Conservation (phyloP, 306 rosid genomes). For the Neltuma alba region DNA sequence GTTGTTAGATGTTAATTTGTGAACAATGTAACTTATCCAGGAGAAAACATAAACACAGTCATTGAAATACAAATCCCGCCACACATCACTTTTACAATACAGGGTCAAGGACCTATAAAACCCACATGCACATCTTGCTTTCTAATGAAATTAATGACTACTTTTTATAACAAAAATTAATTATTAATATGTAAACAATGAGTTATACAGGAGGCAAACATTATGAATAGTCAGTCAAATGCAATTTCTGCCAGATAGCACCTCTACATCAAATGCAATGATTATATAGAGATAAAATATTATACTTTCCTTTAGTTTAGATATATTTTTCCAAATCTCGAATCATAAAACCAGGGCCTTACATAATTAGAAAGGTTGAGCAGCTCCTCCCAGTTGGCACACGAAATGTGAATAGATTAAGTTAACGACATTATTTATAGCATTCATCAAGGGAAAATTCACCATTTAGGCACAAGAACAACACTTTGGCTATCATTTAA, state of each 20-base stretch:
- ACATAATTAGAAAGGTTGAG: not conserved
- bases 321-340: conserved; percentile 17
- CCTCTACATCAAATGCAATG: not conserved
- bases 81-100: not conserved
- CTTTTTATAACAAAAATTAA: not conserved
- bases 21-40: not conserved
- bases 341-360: conserved; percentile 1
- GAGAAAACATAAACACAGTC: not conserved
- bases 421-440: conserved; percentile 1
- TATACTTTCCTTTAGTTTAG: not conserved
- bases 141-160: not conserved
- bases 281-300: conserved; percentile 1
- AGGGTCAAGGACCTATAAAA: conserved; percentile 14
- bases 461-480: conserved; percentile 17
- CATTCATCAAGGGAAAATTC: conserved; percentile 7
- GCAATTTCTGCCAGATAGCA: not conserved
- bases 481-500: not conserved
- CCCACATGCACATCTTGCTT: conserved; percentile 7
- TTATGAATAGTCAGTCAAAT: not conserved
- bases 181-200: not conserved
- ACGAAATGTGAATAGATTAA: conserved; percentile 1
- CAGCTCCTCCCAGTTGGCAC: not conserved
- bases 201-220: not conserved
- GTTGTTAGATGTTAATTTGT: conserved; percentile 3
- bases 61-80: not conserved